phyloP scores from a whole-genome alignment of 768 basidiomycete species.

The Boletus rubescentipes region DNA sequence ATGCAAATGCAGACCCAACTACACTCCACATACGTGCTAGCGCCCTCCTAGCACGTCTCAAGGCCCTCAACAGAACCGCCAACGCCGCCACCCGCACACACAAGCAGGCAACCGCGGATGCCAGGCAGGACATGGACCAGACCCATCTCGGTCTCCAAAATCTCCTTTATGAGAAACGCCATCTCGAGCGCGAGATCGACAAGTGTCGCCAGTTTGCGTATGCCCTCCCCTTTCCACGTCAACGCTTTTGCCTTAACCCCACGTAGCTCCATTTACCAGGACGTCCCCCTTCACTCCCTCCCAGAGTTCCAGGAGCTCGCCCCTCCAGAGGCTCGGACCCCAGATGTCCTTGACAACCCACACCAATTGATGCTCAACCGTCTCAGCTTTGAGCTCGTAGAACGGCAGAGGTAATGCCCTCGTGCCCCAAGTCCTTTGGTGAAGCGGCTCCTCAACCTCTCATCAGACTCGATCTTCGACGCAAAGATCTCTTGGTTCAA shows the following conservation, averaged over 20 bases:
- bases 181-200: slow-evolving; percentile 88
- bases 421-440: slow-evolving; percentile 1
- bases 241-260: neutral
- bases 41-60: slow-evolving; percentile 77
- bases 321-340: slow-evolving; percentile 61
- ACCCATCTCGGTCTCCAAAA: slow-evolving; percentile 86
- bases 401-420: slow-evolving; percentile 72
- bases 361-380: slow-evolving; percentile 89
- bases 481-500: slow-evolving; percentile 62
- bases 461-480: slow-evolving; percentile 66
- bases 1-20: slow-evolving; percentile 42
- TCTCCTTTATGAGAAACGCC: slow-evolving; percentile 83
- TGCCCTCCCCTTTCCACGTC: slow-evolving; percentile 8
- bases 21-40: slow-evolving; percentile 64
- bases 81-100: slow-evolving; percentile 70
- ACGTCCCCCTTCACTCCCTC: slow-evolving; percentile 69
- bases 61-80: slow-evolving; percentile 72
- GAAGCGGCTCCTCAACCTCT: slow-evolving; percentile 3
- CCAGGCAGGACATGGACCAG: slow-evolving; percentile 88
- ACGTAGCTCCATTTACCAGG: slow-evolving; percentile 82
- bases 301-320: slow-evolving; percentile 71
- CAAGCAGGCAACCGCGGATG: slow-evolving; percentile 69
- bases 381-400: slow-evolving; percentile 81
- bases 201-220: slow-evolving; percentile 92
- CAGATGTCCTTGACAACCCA: slow-evolving; percentile 60